phyloP scores from a whole-genome alignment of 257 asterid genomes.

The Salvia miltiorrhiza region DNA sequence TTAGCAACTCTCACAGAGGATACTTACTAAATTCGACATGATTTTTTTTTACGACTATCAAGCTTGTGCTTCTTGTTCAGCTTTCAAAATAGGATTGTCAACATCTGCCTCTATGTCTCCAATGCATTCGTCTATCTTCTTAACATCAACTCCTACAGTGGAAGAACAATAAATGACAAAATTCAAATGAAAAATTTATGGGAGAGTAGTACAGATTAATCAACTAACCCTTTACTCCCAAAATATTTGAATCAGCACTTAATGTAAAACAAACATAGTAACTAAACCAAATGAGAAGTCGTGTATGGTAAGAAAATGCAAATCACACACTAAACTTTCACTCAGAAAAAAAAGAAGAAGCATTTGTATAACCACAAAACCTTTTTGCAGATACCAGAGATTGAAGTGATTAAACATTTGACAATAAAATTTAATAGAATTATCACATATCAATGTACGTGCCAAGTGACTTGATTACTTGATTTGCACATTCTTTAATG shows the following conservation, averaged over 20 bases:
- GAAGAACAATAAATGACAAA: neutral
- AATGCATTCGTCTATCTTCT: slow-evolving; percentile 63
- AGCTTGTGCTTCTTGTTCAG: slow-evolving; percentile 52
- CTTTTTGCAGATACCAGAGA: neutral
- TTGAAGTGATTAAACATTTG: neutral
- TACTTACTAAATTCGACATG: neutral
- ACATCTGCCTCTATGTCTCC: slow-evolving; percentile 75
- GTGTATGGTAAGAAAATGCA: no score
- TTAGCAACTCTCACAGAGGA: slow-evolving; percentile 1
- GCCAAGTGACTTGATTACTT: slow-evolving; percentile 68
- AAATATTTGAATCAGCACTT: neutral
- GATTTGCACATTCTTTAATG: slow-evolving; percentile 61
- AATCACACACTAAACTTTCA: no score
- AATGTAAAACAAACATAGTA: neutral
- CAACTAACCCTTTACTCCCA: neutral
- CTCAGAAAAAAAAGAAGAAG: neutral
- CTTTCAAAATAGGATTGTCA: slow-evolving; percentile 61
- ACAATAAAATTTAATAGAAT: neutral
- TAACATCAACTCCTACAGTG: slow-evolving; percentile 53
- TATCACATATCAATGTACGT: neutral
- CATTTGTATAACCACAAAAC: neutral
- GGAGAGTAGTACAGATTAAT: neutral
- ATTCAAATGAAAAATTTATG: neutral
- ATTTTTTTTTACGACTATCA: neutral
- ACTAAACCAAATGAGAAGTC: neutral